A percentile compares a stretch with the other conserved stretches of the same genome.
phyloP scores from a whole-genome alignment of 1,139 yeast genomes.

The Candida mesenterica region DNA sequence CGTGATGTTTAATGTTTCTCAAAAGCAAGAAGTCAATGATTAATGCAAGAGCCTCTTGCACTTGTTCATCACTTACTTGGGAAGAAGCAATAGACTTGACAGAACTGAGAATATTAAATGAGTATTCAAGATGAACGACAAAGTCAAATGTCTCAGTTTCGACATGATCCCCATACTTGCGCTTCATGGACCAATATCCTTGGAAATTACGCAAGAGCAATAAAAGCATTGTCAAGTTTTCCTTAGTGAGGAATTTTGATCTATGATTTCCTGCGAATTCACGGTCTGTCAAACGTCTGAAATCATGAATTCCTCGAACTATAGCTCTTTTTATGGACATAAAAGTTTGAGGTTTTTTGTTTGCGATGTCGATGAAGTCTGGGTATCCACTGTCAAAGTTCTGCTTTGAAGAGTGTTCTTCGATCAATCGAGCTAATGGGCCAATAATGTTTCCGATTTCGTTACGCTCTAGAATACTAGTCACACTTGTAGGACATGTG shows the following conservation, averaged over 20 bases:
- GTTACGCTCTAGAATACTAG: slow-evolving; percentile 35
- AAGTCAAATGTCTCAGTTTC: slow-evolving; percentile 52
- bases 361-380: slow-evolving; percentile 26
- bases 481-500: slow-evolving; percentile 61
- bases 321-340: slow-evolving; percentile 32
- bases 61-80: slow-evolving; percentile 19
- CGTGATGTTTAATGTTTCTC: slow-evolving; percentile 23
- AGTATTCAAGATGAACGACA: slow-evolving; percentile 47
- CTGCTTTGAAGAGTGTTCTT: slow-evolving; percentile 31
- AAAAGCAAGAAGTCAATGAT: slow-evolving; percentile 27
- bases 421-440: slow-evolving; percentile 48
- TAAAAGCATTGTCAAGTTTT: slow-evolving; percentile 37
- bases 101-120: slow-evolving; percentile 47
- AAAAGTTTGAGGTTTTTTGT: slow-evolving; percentile 17
- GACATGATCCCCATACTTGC: slow-evolving; percentile 71
- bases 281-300: slow-evolving; percentile 45
- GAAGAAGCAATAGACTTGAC: slow-evolving; percentile 44
- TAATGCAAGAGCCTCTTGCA: slow-evolving; percentile 18
- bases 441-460: slow-evolving; percentile 43
- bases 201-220: slow-evolving; percentile 52
- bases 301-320: slow-evolving; percentile 37
- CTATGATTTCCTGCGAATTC: slow-evolving; percentile 18
- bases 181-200: slow-evolving; percentile 51
- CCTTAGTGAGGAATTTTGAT: slow-evolving; percentile 23
- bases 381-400: slow-evolving; percentile 30